These are phyloP conservation scores for Teunomyces panamensis DNA, from an alignment of 805 yeast species.

Conservation along the genomic window DNA sequence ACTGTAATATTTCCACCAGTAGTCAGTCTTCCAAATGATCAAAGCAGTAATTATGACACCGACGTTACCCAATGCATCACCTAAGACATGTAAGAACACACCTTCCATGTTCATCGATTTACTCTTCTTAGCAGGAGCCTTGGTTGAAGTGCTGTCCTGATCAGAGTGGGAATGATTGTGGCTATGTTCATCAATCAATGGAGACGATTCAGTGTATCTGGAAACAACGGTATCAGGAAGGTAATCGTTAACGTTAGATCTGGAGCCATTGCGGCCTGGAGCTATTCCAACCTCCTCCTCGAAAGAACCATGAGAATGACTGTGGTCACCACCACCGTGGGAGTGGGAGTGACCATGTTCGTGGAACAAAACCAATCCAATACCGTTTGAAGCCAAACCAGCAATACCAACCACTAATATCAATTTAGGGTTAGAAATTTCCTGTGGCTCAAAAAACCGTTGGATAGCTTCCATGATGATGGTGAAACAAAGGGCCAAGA, in stretches of 20 bases:
- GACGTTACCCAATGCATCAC: slow-evolving; percentile 93
- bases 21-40: slow-evolving; percentile 91
- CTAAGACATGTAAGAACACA: slow-evolving; percentile 89
- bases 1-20: slow-evolving; percentile 77
- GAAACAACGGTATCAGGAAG: slow-evolving; percentile 49
- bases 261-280: slow-evolving; percentile 19
- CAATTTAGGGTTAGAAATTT: slow-evolving; percentile 76
- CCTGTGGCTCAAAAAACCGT: slow-evolving; percentile 78
- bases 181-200: slow-evolving; percentile 25
- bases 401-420: slow-evolving; percentile 78
- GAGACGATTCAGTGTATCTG: slow-evolving; percentile 35
- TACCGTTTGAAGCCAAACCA: slow-evolving; percentile 77
- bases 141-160: slow-evolving; percentile 9
- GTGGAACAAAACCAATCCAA: slow-evolving; percentile 85
- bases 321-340: slow-evolving; percentile 46
- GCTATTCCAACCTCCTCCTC: slow-evolving; percentile 5
- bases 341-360: slow-evolving; percentile 53
- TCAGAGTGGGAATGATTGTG: slow-evolving; percentile 15
- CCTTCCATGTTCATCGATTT: slow-evolving; percentile 96
- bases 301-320: slow-evolving; percentile 31
- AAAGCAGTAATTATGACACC: slow-evolving; percentile 90
- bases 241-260: slow-evolving; percentile 30
- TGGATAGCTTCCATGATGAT: slow-evolving; percentile 91
- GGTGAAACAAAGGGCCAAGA: slow-evolving; percentile 88
- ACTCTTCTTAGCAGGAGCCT: slow-evolving; percentile 19